Base-by-base conservation (phyloP, 352 stramenopile genomes). In the Phytophthora aleatoria region DNA sequence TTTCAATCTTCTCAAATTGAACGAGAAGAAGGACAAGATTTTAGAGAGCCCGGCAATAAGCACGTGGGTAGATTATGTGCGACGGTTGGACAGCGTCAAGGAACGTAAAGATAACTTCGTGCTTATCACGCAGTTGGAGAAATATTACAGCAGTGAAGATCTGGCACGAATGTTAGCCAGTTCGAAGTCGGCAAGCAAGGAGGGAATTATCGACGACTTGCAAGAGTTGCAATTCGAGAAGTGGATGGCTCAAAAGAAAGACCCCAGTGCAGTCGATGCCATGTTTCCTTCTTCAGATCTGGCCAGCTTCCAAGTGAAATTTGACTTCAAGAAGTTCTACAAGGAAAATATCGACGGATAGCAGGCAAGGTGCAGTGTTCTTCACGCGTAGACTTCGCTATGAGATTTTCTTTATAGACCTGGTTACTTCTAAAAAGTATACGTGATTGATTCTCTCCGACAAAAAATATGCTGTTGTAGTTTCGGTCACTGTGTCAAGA, bases 1-100 rank as follows among this genome's bases (percentile, higher is more conserved):
- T 41, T 41, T 41, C 12, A 41, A 41, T n/a, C 35, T 41, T 41
- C 35, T 41, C 35, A 41, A 41, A n/a, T n/a, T 41, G 35, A 41
- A 41, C 35, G 35, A 41, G 12, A 41, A 16, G 35, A 12, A 5
- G 3, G n/a, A 4, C 3, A 41, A 41, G 35, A 15, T 41, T 15
- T n/a, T 41, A 15, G 35, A 41, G 12, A 41, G 12, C 12, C 35
- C 35, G 35, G 35, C 35, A 41, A 16, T 41, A 41, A 41, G 35
- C 11, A 41, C 35, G 35, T 41, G 35, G 35, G 12, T 41, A n/a
- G 35, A 10, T n/a, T 41, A 41, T 41, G 35, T 41, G 35, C 10
- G 9, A 15, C n/a, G 35, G 12, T 3, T 41, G 12, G n/a, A 41
- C 12, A 41, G 35, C 35, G n/a, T 41, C 35, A 41, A 41, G 20